phyloP scores from a whole-genome alignment of 495 filamentous ascomycete species.

The Haplographium delicatum region DNA sequence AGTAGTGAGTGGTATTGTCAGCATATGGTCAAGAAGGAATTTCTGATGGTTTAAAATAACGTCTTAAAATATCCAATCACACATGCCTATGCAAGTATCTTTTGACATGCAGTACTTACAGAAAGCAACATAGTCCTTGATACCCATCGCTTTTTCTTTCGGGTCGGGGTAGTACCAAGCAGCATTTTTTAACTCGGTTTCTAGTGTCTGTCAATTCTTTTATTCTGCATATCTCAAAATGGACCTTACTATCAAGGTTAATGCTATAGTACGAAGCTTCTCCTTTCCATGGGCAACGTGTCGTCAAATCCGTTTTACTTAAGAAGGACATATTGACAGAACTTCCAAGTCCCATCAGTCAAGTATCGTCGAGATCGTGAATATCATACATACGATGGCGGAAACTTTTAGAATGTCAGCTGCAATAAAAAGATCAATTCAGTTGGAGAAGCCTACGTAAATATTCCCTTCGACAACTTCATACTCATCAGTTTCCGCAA shows the following conservation, averaged over 20 bases:
- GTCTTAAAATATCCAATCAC: no score
- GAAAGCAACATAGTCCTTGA: slow-evolving; percentile 63
- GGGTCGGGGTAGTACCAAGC: slow-evolving; percentile 65
- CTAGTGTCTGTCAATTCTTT: slow-evolving; percentile 25
- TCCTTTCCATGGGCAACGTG: slow-evolving; percentile 67
- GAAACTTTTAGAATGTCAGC: slow-evolving; percentile 24
- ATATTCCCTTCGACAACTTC: slow-evolving; percentile 68
- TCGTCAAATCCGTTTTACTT: slow-evolving; percentile 43
- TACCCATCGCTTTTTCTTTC: slow-evolving; percentile 49
- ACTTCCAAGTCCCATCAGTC: slow-evolving; percentile 22
- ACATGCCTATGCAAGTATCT: no score
- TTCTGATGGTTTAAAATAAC: no score
- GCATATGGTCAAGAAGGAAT: no score
- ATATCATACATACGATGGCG: slow-evolving; percentile 23
- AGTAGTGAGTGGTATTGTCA: not conserved
- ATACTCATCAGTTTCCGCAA: slow-evolving; percentile 58
- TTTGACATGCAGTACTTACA: slow-evolving; percentile 52
- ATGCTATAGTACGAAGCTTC: slow-evolving; percentile 62
- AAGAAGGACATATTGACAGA: slow-evolving; percentile 44
- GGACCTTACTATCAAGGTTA: slow-evolving; percentile 45
- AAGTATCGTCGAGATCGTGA: no score
- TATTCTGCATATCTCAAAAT: not conserved
- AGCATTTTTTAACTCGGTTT: slow-evolving; percentile 50
- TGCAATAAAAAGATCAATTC: not conserved
- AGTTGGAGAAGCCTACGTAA: slow-evolving; percentile 48